phyloP scores from a whole-genome alignment of 148 eudicot species.

The Cornus suecica region DNA sequence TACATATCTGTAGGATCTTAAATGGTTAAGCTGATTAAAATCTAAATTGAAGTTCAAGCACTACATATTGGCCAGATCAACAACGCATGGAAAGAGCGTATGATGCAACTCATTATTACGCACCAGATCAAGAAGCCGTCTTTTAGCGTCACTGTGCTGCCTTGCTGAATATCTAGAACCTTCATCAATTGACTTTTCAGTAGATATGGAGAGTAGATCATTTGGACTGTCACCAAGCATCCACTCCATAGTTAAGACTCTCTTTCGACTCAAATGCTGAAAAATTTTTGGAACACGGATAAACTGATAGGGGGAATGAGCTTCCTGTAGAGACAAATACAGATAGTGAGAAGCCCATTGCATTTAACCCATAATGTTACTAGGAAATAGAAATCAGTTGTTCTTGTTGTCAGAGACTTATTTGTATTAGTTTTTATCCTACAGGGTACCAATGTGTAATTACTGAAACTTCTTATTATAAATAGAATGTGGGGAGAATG shows the following conservation, averaged over 20 bases:
- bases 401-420: too few relatives aligned
- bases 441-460: too few relatives aligned
- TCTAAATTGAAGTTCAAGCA: constrained; percentile 7
- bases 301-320: constrained; percentile 73
- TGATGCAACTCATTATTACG: constrained; percentile 6
- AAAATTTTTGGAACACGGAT: constrained; percentile 77
- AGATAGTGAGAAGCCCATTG: constrained; percentile 9
- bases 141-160: constrained; percentile 60
- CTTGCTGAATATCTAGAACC: constrained; percentile 39
- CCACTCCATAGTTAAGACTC: constrained; percentile 96
- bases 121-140: constrained; percentile 86
- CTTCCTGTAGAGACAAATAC: constrained; percentile 55
- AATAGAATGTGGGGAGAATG: too few relatives aligned
- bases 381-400: neutral
- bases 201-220: constrained; percentile 57
- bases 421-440: too few relatives aligned
- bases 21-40: neutral
- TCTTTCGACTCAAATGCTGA: constrained; percentile 59
- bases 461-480: too few relatives aligned
- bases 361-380: neutral
- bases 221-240: constrained; percentile 86
- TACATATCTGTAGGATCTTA: neutral
- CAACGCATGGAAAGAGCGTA: neutral
- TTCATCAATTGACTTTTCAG: constrained; percentile 28
- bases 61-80: neutral